phyloP scores from a whole-genome alignment of 2,329 filamentous ascomycete genomes.

The Aspergillus fijiensis region DNA sequence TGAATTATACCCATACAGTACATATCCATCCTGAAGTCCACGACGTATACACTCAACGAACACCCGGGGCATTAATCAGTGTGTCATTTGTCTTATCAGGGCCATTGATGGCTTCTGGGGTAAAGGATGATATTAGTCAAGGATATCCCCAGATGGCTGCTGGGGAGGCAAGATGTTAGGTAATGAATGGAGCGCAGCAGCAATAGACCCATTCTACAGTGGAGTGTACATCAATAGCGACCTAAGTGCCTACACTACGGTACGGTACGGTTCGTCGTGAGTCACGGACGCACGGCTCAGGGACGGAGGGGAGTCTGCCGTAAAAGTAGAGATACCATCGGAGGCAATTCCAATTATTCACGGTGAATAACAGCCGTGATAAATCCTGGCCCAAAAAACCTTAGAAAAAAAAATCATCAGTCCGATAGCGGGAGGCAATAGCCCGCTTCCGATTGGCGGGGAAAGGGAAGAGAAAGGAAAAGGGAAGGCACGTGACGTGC shows the following conservation, averaged over 20 bases:
- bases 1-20: no score
- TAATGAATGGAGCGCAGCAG: background rate
- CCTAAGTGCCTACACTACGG: background rate
- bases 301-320: background rate
- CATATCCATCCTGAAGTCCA: background rate
- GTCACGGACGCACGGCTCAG: background rate
- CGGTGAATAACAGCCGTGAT: constrained; percentile 1
- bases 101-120: background rate
- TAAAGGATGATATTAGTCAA: background rate
- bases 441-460: constrained; percentile 26
- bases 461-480: constrained; percentile 24
- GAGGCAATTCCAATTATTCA: constrained; percentile 2
- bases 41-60: background rate
- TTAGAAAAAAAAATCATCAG: background rate
- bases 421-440: constrained; percentile 22
- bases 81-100: background rate
- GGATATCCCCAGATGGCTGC: background rate
- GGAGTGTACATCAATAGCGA: constrained; percentile 5
- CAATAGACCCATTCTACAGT: background rate
- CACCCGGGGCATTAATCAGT: background rate
- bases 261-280: background rate
- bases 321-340: background rate
- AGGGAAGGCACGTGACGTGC: constrained; percentile 32
- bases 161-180: background rate
- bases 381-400: background rate